phyloP scores from a whole-genome alignment of 2,329 filamentous ascomycete species.

The Penicillium sp. region DNA sequence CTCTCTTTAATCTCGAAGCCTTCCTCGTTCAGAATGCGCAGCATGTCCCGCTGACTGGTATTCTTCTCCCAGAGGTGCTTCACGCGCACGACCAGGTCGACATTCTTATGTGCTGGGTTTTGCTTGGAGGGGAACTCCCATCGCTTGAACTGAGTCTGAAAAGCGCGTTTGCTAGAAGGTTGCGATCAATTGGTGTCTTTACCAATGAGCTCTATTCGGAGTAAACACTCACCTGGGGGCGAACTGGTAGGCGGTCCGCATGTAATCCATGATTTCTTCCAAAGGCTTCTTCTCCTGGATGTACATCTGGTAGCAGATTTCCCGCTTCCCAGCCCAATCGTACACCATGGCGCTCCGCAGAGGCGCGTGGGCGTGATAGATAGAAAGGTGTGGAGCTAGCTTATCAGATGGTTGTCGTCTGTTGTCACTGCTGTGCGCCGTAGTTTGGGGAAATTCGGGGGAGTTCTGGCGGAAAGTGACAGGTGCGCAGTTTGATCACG shows the following conservation, averaged over 20 bases:
- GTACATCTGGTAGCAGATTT: conserved; percentile 70
- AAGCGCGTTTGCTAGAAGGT: conserved; percentile 64
- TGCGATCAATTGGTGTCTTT: conserved; percentile 1
- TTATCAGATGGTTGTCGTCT: conserved; percentile 27
- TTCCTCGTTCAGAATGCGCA: conserved; percentile 67
- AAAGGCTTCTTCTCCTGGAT: conserved; percentile 73
- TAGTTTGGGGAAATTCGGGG: conserved; percentile 22
- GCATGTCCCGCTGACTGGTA: conserved; percentile 70
- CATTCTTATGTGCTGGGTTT: conserved; percentile 70
- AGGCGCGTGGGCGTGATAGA: conserved; percentile 25
- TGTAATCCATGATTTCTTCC: conserved; percentile 72
- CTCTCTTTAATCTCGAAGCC: conserved; percentile 72
- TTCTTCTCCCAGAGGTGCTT: conserved; percentile 79
- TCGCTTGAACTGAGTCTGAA: conserved; percentile 72
- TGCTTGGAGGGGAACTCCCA: conserved; percentile 80
- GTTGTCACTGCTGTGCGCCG: conserved; percentile 39
- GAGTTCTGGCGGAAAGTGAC: conserved; percentile 17
- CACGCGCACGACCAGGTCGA: conserved; percentile 66
- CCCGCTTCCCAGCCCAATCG: conserved; percentile 67
- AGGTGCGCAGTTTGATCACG: conserved; percentile 27
- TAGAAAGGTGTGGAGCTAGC: conserved; percentile 21
- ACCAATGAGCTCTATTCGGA: not conserved
- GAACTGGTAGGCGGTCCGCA: conserved; percentile 66
- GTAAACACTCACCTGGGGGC: conserved; percentile 62
- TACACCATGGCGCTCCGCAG: conserved; percentile 52